Percentiles rank a stretch among this genome's conserved stretches.
Conservation (phyloP, 2,329 filamentous ascomycete species). For the Grosmannia serpens region DNA sequence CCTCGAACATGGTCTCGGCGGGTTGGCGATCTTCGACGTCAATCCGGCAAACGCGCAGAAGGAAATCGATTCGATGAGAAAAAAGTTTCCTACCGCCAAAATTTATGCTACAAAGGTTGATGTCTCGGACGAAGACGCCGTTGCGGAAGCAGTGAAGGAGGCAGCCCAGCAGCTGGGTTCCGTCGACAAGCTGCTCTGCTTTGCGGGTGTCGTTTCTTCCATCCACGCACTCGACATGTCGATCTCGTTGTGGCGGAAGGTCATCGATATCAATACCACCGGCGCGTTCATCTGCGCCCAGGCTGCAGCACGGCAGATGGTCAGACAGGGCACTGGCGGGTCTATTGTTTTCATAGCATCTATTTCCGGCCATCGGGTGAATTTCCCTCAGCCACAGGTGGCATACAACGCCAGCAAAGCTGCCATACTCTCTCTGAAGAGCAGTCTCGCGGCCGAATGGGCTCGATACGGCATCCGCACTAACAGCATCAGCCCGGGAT, state of each 20-base stretch:
- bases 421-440: constrained; percentile 50
- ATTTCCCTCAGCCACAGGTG: constrained; percentile 60
- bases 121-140: constrained; percentile 26
- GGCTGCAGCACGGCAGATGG: constrained; percentile 45
- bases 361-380: constrained; percentile 57
- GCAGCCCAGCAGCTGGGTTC: constrained; percentile 32
- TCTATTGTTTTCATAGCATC: constrained; percentile 56
- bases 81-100: constrained; percentile 8
- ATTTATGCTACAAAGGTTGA: constrained; percentile 29
- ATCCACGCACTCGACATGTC: constrained; percentile 49
- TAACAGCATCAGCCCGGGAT: constrained; percentile 61
- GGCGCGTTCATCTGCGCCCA: constrained; percentile 61
- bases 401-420: constrained; percentile 66
- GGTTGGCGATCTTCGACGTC: constrained; percentile 50
- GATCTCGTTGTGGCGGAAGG: constrained; percentile 45
- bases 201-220: constrained; percentile 58
- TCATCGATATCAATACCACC: constrained; percentile 61
- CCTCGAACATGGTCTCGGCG: constrained; percentile 54
- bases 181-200: constrained; percentile 47
- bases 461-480: constrained; percentile 57
- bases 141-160: constrained; percentile 23
- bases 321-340: constrained; percentile 36
- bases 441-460: constrained; percentile 62
- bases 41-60: constrained; percentile 18
- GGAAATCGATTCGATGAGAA: constrained; percentile 34